Evolutionary conservation across 345 rosid species (phyloP), one percentile per base, ranked within the genome.

Genomic region (Brassica nigra): DNA sequence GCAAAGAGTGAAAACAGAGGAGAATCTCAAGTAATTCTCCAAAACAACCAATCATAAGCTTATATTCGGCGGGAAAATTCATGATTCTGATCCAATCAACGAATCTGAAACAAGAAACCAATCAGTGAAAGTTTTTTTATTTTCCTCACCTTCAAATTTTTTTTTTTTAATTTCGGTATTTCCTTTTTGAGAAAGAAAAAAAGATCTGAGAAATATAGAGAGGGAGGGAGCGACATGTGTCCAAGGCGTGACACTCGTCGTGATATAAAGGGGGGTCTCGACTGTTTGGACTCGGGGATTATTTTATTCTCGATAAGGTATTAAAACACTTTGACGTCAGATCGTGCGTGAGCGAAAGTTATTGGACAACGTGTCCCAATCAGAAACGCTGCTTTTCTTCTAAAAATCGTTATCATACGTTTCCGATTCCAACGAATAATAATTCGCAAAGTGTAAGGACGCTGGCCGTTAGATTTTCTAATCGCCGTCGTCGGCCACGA

Each of bases 171-270:
- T 28, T 37, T 75, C 62, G 66, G 70, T 20, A 10, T 66, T 76
- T 44, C 74, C 65, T 16, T 59, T 71, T 81, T 59, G 65, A 71
- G 80, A 59, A 76, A 71, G 59, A 33, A 75, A 64, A 31, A 57
- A 23, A 64, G 61, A 62, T 66, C 8, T 37, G 66, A 74, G 75
- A 64, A 39, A 74, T 16, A 4, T 63, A 20, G 58, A 39, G 72
- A 55, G 81, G 23, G 55, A 70, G 77, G 89, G 76, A 83, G 64
- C 84, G 95, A 95, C 97, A 92, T 78, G 97, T 95, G 97, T 91
- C 92, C 82, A 29, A 14, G 74, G 80, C 84, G 70, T 28, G 89
- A 86, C 91, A 89, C 90, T 89, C 75, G 91, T 91, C 94, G 80
- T 29, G 68, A 83, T 91, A 86, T 92, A 91, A 89, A 84, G 92